Percentiles rank a stretch among this genome's conserved stretches.
These are phyloP conservation scores for Blastomyces gilchristii DNA, from an alignment of 2,329 filamentous ascomycete species.

Conservation along the genomic window DNA sequence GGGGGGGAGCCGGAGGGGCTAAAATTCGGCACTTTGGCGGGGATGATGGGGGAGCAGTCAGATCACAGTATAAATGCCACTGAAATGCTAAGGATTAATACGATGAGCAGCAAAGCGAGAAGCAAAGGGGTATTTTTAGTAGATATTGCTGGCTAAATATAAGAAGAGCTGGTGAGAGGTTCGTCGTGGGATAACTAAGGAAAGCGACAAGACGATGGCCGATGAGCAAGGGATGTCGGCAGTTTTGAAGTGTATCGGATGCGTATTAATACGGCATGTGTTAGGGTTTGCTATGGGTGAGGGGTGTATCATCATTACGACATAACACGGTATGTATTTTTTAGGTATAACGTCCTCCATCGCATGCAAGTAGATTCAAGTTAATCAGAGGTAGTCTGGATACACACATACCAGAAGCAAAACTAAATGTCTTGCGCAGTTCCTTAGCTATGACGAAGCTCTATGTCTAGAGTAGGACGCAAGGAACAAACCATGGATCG, in stretches of 20 bases:
- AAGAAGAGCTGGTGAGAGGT: neutral
- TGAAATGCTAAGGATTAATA: neutral
- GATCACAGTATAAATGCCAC: neutral
- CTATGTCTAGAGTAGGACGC: no score
- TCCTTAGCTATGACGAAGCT: no score
- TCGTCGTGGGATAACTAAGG: no score
- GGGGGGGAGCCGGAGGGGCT: no score
- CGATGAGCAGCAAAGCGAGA: neutral
- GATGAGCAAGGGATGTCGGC: neutral
- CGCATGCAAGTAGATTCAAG: no score
- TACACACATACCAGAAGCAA: no score
- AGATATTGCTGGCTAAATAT: neutral
- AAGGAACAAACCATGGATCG: no score
- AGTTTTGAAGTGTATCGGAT: neutral
- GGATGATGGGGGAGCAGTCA: neutral
- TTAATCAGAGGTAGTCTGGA: no score
- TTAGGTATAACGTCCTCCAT: neutral
- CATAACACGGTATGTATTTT: neutral
- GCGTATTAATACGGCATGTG: neutral
- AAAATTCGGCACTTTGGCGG: neutral
- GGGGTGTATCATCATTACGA: neutral
- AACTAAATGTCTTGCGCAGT: no score
- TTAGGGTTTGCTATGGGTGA: neutral
- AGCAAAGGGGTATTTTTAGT: neutral
- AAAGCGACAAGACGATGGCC: neutral